phyloP scores from a whole-genome alignment of 176 grass and related monocot species.

The Tillandsia fasciculata region DNA sequence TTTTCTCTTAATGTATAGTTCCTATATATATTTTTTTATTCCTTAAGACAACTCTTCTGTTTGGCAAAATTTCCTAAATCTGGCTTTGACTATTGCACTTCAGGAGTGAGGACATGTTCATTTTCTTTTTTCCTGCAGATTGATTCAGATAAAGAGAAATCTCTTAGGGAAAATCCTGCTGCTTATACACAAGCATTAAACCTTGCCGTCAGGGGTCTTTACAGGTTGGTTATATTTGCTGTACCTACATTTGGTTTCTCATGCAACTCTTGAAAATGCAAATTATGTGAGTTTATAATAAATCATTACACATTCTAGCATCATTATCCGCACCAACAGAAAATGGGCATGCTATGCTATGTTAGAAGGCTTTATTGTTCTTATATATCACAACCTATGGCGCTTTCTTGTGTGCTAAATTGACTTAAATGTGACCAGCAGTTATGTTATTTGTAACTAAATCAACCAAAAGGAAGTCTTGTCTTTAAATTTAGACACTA shows the following conservation, averaged over 20 bases:
- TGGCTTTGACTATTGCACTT: neutral
- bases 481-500: neutral
- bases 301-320: too few species aligned
- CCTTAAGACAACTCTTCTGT: neutral
- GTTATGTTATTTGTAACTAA: neutral
- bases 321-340: too few species aligned
- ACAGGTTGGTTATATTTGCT: slow-evolving; percentile 44
- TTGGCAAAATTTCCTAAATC: neutral
- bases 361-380: too few species aligned
- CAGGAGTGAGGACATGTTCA: neutral
- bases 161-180: slow-evolving; percentile 51
- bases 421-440: neutral
- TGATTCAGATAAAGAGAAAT: slow-evolving; percentile 56
- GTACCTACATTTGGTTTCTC: too few species aligned
- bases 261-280: too few species aligned
- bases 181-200: slow-evolving; percentile 51
- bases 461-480: neutral
- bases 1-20: too few species aligned
- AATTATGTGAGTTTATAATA: too few species aligned
- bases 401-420: neutral
- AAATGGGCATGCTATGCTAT: too few species aligned
- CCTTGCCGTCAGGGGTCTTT: slow-evolving; percentile 68
- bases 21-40: too few species aligned
- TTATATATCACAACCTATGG: too few species aligned
- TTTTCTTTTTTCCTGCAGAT: slow-evolving; percentile 35